phyloP scores from a whole-genome alignment of 2,329 filamentous ascomycete species.

The Alternaria infectoria region DNA sequence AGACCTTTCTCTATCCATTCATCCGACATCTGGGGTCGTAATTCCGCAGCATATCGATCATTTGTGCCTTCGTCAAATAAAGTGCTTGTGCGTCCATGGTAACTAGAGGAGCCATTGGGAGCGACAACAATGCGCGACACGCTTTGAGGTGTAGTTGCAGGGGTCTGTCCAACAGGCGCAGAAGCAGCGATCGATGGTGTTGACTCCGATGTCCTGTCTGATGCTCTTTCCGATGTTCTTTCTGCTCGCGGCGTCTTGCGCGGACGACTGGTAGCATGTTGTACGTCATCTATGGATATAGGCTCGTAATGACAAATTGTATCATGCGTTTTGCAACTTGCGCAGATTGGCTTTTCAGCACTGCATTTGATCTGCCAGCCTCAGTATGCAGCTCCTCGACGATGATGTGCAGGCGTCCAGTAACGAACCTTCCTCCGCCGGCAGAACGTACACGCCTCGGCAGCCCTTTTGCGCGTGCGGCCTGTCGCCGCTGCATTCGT shows the following conservation, averaged over 20 bases:
- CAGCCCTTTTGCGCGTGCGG: slow-evolving; percentile 27
- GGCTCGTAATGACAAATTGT: slow-evolving; percentile 54
- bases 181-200: not conserved
- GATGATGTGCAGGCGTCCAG: not conserved
- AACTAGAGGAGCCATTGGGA: slow-evolving; percentile 51
- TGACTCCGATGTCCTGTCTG: slow-evolving; percentile 9
- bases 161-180: not conserved
- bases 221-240: not conserved
- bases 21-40: slow-evolving; percentile 31
- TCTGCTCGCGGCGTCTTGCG: slow-evolving; percentile 23
- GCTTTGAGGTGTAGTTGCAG: slow-evolving; percentile 30
- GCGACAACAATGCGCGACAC: slow-evolving; percentile 50
- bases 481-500: slow-evolving; percentile 5
- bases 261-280: slow-evolving; percentile 19
- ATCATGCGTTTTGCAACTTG: slow-evolving; percentile 56
- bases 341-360: slow-evolving; percentile 53
- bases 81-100: slow-evolving; percentile 59
- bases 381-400: slow-evolving; percentile 15
- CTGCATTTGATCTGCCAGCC: slow-evolving; percentile 57
- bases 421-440: slow-evolving; percentile 47
- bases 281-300: slow-evolving; percentile 31
- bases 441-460: slow-evolving; percentile 48
- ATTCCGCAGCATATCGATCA: slow-evolving; percentile 22
- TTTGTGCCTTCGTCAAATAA: slow-evolving; percentile 53
- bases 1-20: slow-evolving; percentile 55